Conservation (phyloP, 106 monocot species). For the Phalaenopsis aphrodite region DNA sequence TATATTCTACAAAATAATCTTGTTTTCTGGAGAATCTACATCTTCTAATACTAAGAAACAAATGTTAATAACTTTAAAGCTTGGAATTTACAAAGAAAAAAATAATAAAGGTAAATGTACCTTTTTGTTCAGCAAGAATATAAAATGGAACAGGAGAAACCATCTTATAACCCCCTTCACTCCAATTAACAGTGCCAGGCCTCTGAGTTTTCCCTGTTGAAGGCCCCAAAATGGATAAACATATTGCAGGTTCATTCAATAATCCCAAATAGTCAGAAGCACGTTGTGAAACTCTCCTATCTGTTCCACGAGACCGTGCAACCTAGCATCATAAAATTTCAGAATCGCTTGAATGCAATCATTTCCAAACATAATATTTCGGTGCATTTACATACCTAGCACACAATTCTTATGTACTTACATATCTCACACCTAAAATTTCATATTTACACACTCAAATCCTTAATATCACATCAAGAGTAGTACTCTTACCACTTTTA, state of each 20-base stretch:
- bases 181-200: conserved; percentile 81
- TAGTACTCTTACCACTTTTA: too few relatives aligned
- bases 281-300: conserved; percentile 70
- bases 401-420: too few relatives aligned
- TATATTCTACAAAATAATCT: too few relatives aligned
- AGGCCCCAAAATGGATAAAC: conserved; percentile 71
- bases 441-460: too few relatives aligned
- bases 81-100: background rate
- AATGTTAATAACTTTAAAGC: background rate
- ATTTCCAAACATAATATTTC: background rate
- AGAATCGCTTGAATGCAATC: background rate
- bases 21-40: too few relatives aligned
- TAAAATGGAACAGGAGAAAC: conserved; percentile 86
- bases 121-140: conserved; percentile 74
- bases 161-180: conserved; percentile 66
- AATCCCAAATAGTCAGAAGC: conserved; percentile 87
- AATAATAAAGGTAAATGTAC: conserved; percentile 23
- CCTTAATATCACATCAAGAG: too few relatives aligned
- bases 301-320: conserved; percentile 56
- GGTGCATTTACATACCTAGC: too few relatives aligned
- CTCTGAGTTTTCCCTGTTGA: conserved; percentile 24
- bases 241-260: conserved; percentile 81
- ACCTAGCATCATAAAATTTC: conserved; percentile 35
- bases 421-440: too few relatives aligned
- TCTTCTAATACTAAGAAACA: background rate